These are phyloP conservation scores for Geotrichum klebahnii DNA, from an alignment of 1,139 yeast genomes.

Conservation along the genomic window DNA sequence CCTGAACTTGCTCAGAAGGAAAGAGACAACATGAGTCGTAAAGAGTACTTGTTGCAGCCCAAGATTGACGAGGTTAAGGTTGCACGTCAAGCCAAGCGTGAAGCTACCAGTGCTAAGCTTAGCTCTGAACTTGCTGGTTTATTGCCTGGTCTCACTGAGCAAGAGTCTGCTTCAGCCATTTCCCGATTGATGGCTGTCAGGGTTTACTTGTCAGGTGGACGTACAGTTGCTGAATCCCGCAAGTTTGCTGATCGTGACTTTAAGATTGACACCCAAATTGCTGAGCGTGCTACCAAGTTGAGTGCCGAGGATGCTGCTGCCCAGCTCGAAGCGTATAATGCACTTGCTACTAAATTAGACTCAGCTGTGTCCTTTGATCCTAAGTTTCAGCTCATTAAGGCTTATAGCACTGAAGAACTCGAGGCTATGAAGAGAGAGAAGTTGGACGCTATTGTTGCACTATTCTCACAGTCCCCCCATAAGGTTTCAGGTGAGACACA, in stretches of 20 bases:
- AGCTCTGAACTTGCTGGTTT: slow-evolving; percentile 28
- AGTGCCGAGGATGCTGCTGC: slow-evolving; percentile 27
- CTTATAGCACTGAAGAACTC: slow-evolving; percentile 36
- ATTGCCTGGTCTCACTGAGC: slow-evolving; percentile 38
- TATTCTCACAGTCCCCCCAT: slow-evolving; percentile 12
- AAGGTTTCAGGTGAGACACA: slow-evolving; percentile 21
- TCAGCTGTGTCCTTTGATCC: slow-evolving; percentile 29
- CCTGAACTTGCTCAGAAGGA: slow-evolving; percentile 53
- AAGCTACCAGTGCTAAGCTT: slow-evolving; percentile 33
- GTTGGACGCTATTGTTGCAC: slow-evolving; percentile 24
- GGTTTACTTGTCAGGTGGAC: slow-evolving; percentile 47
- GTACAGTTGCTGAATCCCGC: slow-evolving; percentile 49
- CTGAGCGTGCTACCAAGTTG: slow-evolving; percentile 42
- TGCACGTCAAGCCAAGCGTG: slow-evolving; percentile 44
- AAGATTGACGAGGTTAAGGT: slow-evolving; percentile 43
- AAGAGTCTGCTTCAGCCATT: slow-evolving; percentile 44
- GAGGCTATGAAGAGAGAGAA: slow-evolving; percentile 35
- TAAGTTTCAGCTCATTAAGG: slow-evolving; percentile 27
- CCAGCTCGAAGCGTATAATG: slow-evolving; percentile 39
- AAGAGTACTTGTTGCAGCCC: slow-evolving; percentile 58
- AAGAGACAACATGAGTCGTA: slow-evolving; percentile 54
- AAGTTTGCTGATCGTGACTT: slow-evolving; percentile 52
- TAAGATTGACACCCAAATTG: slow-evolving; percentile 49
- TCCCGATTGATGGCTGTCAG: slow-evolving; percentile 52
- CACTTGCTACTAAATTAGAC: slow-evolving; percentile 33